phyloP scores from a whole-genome alignment of 2,329 filamentous ascomycete species.

The Camptophora hylomeconis region DNA sequence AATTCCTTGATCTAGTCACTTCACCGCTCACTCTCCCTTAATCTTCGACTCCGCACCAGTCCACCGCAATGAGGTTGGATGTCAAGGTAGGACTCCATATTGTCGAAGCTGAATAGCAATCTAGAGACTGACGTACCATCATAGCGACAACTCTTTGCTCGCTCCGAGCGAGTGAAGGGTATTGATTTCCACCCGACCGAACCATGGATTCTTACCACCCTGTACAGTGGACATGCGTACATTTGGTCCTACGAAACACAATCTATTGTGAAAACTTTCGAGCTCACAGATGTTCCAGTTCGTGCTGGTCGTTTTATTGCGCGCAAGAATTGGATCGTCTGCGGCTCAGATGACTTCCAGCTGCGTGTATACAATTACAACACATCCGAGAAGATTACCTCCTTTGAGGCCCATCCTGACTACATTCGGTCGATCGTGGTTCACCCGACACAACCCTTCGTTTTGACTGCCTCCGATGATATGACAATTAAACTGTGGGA shows the following conservation, averaged over 20 bases:
- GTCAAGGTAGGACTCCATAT: conserved; percentile 17
- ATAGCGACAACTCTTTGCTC: conserved; percentile 69
- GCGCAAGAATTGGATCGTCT: conserved; percentile 98
- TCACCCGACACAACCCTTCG: conserved; percentile 88
- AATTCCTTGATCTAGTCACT: no score
- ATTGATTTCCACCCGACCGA: conserved; percentile 96
- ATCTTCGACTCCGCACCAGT: neutral
- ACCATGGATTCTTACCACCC: conserved; percentile 85
- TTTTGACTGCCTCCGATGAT: conserved; percentile 91
- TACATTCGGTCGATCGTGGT: conserved; percentile 96
- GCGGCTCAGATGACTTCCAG: conserved; percentile 85
- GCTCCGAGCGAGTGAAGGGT: conserved; percentile 91
- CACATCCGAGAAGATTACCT: conserved; percentile 69
- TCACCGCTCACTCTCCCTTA: neutral
- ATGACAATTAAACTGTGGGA: conserved; percentile 99
- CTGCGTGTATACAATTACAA: conserved; percentile 96
- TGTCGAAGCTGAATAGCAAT: conserved; percentile 2
- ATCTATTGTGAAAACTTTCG: conserved; percentile 96
- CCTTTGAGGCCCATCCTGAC: conserved; percentile 56
- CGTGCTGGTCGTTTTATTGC: conserved; percentile 93
- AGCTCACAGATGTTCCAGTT: conserved; percentile 95
- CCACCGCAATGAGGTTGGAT: conserved; percentile 14
- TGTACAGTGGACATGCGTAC: conserved; percentile 97
- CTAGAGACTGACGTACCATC: conserved; percentile 1
- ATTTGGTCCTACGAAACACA: conserved; percentile 98